Evolutionary conservation across 1,139 yeast species (phyloP).

Genomic region (Kurtzmaniella quercitrusa): DNA sequence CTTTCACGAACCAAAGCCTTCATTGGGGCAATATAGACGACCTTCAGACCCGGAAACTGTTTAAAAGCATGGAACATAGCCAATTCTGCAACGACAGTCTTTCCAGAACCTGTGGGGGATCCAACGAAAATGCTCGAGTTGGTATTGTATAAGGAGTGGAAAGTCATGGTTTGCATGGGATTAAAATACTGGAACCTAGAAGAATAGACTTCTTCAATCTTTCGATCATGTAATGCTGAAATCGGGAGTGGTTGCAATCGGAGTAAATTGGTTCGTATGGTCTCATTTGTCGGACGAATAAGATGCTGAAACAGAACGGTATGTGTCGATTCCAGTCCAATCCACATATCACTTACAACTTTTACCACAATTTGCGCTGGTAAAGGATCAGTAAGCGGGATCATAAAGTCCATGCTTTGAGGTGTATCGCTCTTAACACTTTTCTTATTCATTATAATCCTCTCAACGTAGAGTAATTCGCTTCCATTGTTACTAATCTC

Average conservation of each 20-base stretch:
- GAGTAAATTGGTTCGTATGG: slow-evolving; percentile 75
- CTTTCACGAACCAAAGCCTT: slow-evolving; percentile 95
- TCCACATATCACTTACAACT: slow-evolving; percentile 82
- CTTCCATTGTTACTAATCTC: slow-evolving; percentile 41
- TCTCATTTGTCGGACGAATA: slow-evolving; percentile 83
- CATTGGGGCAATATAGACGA: slow-evolving; percentile 98
- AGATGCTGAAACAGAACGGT: slow-evolving; percentile 88
- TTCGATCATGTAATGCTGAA: slow-evolving; percentile 67
- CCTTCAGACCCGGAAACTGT: slow-evolving; percentile 74
- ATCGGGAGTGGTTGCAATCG: slow-evolving; percentile 84
- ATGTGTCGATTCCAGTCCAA: slow-evolving; percentile 76
- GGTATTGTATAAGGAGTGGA: slow-evolving; percentile 80
- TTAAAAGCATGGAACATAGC: slow-evolving; percentile 96
- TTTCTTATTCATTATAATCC: slow-evolving; percentile 60
- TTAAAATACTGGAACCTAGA: slow-evolving; percentile 79
- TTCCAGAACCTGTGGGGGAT: slow-evolving; percentile 98
- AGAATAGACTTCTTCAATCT: slow-evolving; percentile 65
- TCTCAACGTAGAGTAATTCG: slow-evolving; percentile 77
- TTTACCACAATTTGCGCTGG: slow-evolving; percentile 85
- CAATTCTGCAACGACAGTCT: slow-evolving; percentile 93
- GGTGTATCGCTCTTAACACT: slow-evolving; percentile 44
- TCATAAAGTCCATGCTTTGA: slow-evolving; percentile 86
- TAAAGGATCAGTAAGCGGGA: slow-evolving; percentile 82
- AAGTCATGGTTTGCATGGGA: slow-evolving; percentile 98
- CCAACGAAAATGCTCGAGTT: slow-evolving; percentile 86